Percentiles rank a stretch among this genome's conserved stretches.
Evolutionary conservation across 2,329 filamentous ascomycete genomes (phyloP).

Genomic region (Pyricularia grisea): DNA sequence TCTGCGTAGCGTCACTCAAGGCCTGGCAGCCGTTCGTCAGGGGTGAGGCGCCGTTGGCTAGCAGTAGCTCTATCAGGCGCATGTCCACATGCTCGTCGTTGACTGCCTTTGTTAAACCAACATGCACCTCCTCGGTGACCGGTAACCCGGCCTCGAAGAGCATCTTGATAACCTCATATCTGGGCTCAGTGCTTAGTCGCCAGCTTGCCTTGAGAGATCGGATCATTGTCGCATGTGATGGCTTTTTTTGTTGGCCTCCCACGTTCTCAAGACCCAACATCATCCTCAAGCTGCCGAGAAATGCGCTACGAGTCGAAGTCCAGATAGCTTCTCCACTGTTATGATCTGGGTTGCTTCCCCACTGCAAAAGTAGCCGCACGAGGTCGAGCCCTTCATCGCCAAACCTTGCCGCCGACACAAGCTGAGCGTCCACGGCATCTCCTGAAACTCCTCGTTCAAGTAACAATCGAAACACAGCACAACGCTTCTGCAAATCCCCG

Average conservation of each 20-base stretch:
- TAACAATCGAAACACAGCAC: slow-evolving; percentile 39
- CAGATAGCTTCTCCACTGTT: slow-evolving; percentile 46
- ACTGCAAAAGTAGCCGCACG: slow-evolving; percentile 37
- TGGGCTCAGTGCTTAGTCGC: slow-evolving; percentile 36
- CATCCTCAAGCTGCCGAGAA: slow-evolving; percentile 38
- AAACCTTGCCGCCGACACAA: slow-evolving; percentile 42
- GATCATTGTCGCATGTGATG: slow-evolving; percentile 36
- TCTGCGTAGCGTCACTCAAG: slow-evolving; percentile 37
- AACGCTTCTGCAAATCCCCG: slow-evolving; percentile 36
- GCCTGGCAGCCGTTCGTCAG: slow-evolving; percentile 39
- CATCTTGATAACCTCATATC: slow-evolving; percentile 37
- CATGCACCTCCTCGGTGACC: slow-evolving; percentile 38
- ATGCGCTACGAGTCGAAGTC: slow-evolving; percentile 41
- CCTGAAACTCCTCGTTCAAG: slow-evolving; percentile 39
- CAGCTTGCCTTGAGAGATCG: slow-evolving; percentile 44
- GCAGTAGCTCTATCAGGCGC: slow-evolving; percentile 34
- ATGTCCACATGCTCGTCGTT: slow-evolving; percentile 40
- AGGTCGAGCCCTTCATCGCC: slow-evolving; percentile 38
- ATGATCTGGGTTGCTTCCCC: slow-evolving; percentile 46
- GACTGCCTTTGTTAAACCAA: slow-evolving; percentile 39
- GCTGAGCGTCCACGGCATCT: slow-evolving; percentile 41
- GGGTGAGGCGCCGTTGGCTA: slow-evolving; percentile 42
- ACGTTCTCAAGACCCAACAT: slow-evolving; percentile 37
- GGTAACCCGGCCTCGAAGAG: slow-evolving; percentile 42
- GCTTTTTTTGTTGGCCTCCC: slow-evolving; percentile 31